Base-by-base conservation (phyloP, 768 basidiomycete genomes). In the Agrocybe praecox region DNA sequence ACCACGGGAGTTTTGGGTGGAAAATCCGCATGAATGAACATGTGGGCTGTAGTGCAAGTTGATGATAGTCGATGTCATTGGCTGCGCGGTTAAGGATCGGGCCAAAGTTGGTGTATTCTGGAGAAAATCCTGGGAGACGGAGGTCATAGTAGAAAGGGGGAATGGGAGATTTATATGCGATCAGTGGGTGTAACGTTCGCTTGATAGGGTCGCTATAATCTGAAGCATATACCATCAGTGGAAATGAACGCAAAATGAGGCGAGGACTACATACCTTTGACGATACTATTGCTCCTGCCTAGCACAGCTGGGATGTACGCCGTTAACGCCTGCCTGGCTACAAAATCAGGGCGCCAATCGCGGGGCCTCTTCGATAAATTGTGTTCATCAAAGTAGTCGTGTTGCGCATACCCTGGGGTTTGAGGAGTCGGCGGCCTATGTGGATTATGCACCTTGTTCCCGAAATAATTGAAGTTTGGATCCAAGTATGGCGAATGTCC, bases 1-100 rank as follows among this genome's bases (percentile, higher is more conserved):
- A 86, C 88, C 88, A 90, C 0, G 88, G 88, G 0, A 87, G 70
- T 33, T 74, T 72, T 0, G 79, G 69, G 67, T 87, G 85, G 62
- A 77, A 83, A 49, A 89, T 63, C 12, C 85, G 83, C 74, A 89
- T 79, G 54, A 69, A 69, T 6, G 70, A 63, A 0, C 80, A 70
- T 1, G 83, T 76, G 1, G 86, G 86, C 40, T 74, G 72, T 14
- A 81, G 82, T 21, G 80, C 82, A 50, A 83, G 75, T 44, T 83
- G 84, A 12, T 76, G 73, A 59, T 86, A 77, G 63, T 89, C 86
- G 49, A 75, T 76, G 5, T 66, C 58, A 57, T 80, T 81, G 32
- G 74, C 74, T 1, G 63, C 68, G 3, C 81, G 79, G 8, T 69
- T 59, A 21, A 86, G 77, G 51, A 76, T 77, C 65, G 87, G 82